Conservation (phyloP, 768 basidiomycete species). For the Rhizopogon roseolus region DNA sequence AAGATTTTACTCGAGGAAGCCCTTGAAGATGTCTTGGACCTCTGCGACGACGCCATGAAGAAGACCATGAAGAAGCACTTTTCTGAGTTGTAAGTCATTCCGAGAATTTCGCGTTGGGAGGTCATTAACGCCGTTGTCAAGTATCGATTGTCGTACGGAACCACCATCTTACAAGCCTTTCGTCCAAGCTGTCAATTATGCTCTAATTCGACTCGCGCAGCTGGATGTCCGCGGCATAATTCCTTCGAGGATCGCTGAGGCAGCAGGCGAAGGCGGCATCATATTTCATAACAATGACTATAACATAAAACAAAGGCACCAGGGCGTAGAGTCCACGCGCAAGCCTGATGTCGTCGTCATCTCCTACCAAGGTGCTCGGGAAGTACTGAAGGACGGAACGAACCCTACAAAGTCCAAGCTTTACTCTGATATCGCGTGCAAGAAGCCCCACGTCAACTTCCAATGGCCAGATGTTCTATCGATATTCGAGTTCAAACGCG, state of each 20-base stretch:
- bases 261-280: not conserved
- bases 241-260: not conserved
- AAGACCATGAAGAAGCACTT: not conserved
- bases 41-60: not conserved
- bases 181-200: not conserved
- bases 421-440: too few species aligned
- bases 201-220: not conserved
- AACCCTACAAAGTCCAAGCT: too few species aligned
- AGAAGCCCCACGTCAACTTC: too few species aligned
- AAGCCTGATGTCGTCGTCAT: not conserved
- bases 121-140: not conserved
- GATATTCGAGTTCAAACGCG: too few species aligned
- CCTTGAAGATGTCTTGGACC: not conserved
- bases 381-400: too few species aligned
- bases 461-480: too few species aligned
- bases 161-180: not conserved
- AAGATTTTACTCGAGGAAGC: not conserved
- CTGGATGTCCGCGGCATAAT: not conserved
- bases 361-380: not conserved
- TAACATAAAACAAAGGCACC: not conserved
- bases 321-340: not conserved
- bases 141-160: not conserved
- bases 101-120: too few species aligned
- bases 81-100: not conserved
- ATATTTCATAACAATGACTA: not conserved